Percentiles rank a stretch among this genome's conserved stretches.
Conservation (phyloP, 805 yeast species). For the Candida ipomoeae region DNA sequence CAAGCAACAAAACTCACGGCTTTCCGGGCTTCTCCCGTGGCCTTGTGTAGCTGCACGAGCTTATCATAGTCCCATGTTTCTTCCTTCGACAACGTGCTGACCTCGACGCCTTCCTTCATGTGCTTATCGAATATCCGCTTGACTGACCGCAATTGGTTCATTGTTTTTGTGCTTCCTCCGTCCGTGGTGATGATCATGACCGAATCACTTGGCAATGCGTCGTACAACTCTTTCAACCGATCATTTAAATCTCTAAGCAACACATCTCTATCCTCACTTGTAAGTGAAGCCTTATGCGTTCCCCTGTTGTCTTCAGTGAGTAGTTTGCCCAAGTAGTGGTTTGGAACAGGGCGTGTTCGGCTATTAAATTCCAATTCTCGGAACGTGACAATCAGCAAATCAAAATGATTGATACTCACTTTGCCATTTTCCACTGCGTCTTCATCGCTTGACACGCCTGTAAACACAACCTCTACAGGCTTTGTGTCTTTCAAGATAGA, state of each 20-base stretch:
- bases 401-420: slow-evolving; percentile 36
- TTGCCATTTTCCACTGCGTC: slow-evolving; percentile 46
- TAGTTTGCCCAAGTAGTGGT: slow-evolving; percentile 19
- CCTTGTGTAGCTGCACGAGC: slow-evolving; percentile 42
- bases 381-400: slow-evolving; percentile 50
- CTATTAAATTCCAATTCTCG: slow-evolving; percentile 52
- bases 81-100: slow-evolving; percentile 38
- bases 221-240: slow-evolving; percentile 47
- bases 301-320: slow-evolving; percentile 7
- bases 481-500: slow-evolving; percentile 7
- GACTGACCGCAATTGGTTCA: slow-evolving; percentile 42
- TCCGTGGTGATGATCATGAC: slow-evolving; percentile 60
- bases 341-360: slow-evolving; percentile 23
- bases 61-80: slow-evolving; percentile 53
- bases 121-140: slow-evolving; percentile 42
- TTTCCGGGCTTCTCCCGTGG: slow-evolving; percentile 51
- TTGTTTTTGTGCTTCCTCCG: slow-evolving; percentile 52
- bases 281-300: slow-evolving; percentile 4
- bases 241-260: slow-evolving; percentile 35
- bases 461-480: slow-evolving; percentile 17
- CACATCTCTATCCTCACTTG: slow-evolving; percentile 9
- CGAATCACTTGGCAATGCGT: slow-evolving; percentile 53
- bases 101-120: slow-evolving; percentile 40
- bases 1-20: slow-evolving; percentile 54
- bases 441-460: slow-evolving; percentile 55